Evolutionary conservation across 441 rosid species (phyloP), one percentile per base, ranked within the genome.

Genomic region (Francoa sonchifolia): DNA sequence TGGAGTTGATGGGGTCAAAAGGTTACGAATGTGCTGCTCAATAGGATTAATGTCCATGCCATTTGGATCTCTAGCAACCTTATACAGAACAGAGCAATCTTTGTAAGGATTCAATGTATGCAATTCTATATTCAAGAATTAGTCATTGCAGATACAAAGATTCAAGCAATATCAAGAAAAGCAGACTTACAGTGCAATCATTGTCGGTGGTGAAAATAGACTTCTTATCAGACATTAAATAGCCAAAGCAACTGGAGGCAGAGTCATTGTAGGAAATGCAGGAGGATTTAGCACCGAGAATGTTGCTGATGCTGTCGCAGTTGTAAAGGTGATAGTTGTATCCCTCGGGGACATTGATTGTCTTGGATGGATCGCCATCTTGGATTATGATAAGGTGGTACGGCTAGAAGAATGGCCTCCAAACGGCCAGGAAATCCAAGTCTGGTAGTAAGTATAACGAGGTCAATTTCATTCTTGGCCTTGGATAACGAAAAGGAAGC

Each of bases 211-310:
- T 88, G 76, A 65, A 88, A 64, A 88, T 76, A 48, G 80, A 83
- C 72, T 88, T 87, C 84, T 87, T 87, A 71, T 79, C 82, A 61
- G 96, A 87, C 35, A 87, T 72, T 94, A 87, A 76, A 65, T 76
- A 87, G 3, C 97, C 97, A 58, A 87, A 87, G 75, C 97, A 87
- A 6, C 97, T 69, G 50, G 94, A 83, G 49, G 97, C 97, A 20
- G 97, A 88, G 63, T 88, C 97, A 76, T 87, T 87, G 48, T 83
- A 87, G 15, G 97, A 87, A 54, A 87, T 87, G 55, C 97, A 87
- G 20, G 86, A 77, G 8, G 97, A 95, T 68, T 76, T 88, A 0
- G 97, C 93, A 19, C 97, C 97, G 13, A 88, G 66, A 57, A 88
- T 83, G 47, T 62, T 59, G 61, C 80, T 88, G 27, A 88, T 83